Evolutionary conservation across 2,329 filamentous ascomycete genomes (phyloP), one percentile per base, ranked within the genome.

Genomic region (Penicillium thymicola): DNA sequence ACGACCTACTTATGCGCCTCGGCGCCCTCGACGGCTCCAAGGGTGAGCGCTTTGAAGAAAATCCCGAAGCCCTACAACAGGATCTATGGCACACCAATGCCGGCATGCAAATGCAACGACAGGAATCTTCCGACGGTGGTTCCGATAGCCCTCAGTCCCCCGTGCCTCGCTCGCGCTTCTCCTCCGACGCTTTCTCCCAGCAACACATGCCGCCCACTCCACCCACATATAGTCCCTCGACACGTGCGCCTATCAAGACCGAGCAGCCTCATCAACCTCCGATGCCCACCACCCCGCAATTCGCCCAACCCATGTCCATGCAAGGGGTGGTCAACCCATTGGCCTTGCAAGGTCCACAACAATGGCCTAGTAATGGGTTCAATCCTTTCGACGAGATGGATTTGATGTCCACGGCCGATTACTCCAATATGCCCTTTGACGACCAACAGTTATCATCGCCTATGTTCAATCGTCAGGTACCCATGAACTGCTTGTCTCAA

Each of bases 1-100:
- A 87, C 71, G 84, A 87, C 61, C 83, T 87, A 40, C 78, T 87
- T 44, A 82, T 83, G 44, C 76, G 82, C 34, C 75, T 87, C 25
- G 82, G 83, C 40, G 78, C 84, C 2, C 70, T 87, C 37, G 82
- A 85, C 49, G 70, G 79, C 43, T 76, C 75, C 55, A 75, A 75
- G 70, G 81, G 83, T 51, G 76, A 80, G 57, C 75, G 71, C 4
- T 87, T 87, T 62, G 83, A 87, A 65, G 85, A 87, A 55, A 81
- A 85, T 67, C 76, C 79, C 56, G 76, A 76, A 37, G 73, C 76
- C 28, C 75, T 86, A 70, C 83, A 86, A 66, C 78, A 81, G 54
- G 78, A 79, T 42, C 67, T 86, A 40, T 76, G 84, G 58, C 78
- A 79, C 28, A 75, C 79, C 41, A 82, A 80, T n/a, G 76, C 79